A percentile compares a stretch with the other conserved stretches of the same genome.
These are phyloP conservation scores for Xylariaceae sp. DNA, from an alignment of 2,329 filamentous ascomycete species.

Conservation along the genomic window DNA sequence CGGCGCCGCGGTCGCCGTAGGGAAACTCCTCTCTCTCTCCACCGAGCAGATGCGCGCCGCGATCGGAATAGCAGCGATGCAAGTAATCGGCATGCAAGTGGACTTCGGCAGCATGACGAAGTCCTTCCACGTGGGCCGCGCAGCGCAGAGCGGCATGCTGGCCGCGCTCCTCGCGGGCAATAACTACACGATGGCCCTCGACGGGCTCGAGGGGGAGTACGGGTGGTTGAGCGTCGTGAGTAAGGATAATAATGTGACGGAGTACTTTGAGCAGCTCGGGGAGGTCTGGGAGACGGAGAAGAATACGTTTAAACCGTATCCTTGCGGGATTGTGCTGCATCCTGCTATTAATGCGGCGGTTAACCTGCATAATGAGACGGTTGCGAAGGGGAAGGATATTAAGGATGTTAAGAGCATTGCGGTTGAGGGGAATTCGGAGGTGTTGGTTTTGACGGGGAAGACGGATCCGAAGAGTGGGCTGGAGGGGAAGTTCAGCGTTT, in stretches of 20 bases:
- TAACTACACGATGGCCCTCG: conserved; percentile 47
- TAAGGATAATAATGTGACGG: conserved; percentile 36
- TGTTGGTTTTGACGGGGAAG: conserved; percentile 52
- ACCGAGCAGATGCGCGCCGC: conserved; percentile 44
- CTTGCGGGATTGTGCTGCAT: conserved; percentile 57
- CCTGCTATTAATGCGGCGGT: conserved; percentile 52
- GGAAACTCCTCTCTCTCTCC: conserved; percentile 43
- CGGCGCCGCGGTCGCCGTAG: conserved; percentile 51
- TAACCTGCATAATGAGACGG: conserved; percentile 41
- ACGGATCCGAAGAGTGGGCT: conserved; percentile 46
- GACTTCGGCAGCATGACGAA: conserved; percentile 57
- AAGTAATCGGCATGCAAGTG: conserved; percentile 52
- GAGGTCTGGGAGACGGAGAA: conserved; percentile 48
- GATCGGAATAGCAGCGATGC: conserved; percentile 51
- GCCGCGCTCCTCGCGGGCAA: conserved; percentile 38
- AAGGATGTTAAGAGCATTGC: conserved; percentile 33
- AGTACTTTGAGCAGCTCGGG: conserved; percentile 37
- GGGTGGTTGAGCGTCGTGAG: conserved; percentile 54
- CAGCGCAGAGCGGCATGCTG: conserved; percentile 50
- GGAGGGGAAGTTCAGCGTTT: conserved; percentile 55
- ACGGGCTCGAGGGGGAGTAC: conserved; percentile 49
- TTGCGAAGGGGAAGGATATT: conserved; percentile 26
- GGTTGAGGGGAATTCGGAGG: conserved; percentile 48
- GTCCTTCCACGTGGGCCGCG: conserved; percentile 52
- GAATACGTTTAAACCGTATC: conserved; percentile 57